A percentile compares a stretch with the other conserved stretches of the same genome.
Conservation (phyloP, 306 rosid species). For the Aeschynomene evenia region DNA sequence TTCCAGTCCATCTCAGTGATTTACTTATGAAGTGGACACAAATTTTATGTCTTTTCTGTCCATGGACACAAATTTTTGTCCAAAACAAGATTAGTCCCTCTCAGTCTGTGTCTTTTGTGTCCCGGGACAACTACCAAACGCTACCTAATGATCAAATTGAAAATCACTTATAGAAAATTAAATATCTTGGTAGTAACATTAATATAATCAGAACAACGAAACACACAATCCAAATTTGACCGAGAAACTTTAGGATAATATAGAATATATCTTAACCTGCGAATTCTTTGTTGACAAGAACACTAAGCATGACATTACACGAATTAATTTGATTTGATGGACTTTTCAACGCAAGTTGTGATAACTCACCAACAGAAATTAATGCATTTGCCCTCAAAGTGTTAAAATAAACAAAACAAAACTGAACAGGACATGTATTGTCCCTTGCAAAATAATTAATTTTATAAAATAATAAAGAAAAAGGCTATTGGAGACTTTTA, state of each 20-base stretch:
- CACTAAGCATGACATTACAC: slow-evolving; percentile 24
- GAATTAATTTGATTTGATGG: slow-evolving; percentile 20
- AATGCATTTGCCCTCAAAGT: neutral
- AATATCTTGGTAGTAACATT: neutral
- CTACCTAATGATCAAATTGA: neutral
- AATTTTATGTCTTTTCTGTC: too few relatives aligned
- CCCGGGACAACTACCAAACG: too few relatives aligned
- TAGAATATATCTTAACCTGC: slow-evolving; percentile 12
- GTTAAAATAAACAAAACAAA: neutral
- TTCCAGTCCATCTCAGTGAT: too few relatives aligned
- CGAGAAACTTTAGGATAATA: neutral
- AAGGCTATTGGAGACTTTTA: neutral
- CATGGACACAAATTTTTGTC: too few relatives aligned
- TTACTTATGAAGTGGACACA: too few relatives aligned
- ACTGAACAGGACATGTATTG: neutral
- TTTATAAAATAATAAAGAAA: neutral
- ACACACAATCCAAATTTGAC: slow-evolving; percentile 24
- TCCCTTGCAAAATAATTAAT: neutral
- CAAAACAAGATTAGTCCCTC: too few relatives aligned
- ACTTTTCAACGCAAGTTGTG: slow-evolving; percentile 22
- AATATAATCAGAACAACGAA: neutral
- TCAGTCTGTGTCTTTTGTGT: too few relatives aligned
- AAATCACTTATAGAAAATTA: neutral
- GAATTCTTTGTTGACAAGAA: slow-evolving; percentile 43
- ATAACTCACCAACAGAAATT: slow-evolving; percentile 14